Conservation (phyloP, 805 yeast species). For the Candida fluviatilis region DNA sequence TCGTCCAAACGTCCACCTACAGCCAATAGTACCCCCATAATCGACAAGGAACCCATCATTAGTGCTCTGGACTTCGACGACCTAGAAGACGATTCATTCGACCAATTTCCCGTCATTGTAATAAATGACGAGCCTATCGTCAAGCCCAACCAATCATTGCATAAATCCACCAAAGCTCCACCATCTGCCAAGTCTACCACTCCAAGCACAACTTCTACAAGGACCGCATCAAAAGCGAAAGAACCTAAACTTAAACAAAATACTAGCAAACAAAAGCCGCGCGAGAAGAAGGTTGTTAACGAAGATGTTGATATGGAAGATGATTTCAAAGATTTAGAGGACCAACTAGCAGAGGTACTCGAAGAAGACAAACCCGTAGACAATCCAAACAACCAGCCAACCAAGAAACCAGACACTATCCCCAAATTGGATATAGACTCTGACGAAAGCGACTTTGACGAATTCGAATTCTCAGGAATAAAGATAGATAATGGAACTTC, state of each 20-base stretch:
- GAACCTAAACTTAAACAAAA: not conserved
- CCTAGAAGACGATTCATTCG: conserved; percentile 10
- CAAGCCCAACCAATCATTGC: not conserved
- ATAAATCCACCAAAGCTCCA: not conserved
- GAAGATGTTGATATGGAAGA: conserved; percentile 25
- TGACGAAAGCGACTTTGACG: conserved; percentile 24
- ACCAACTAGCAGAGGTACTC: conserved; percentile 38
- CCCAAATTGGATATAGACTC: conserved; percentile 13
- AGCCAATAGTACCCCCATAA: conserved; percentile 11
- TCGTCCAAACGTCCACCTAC: conserved; percentile 13
- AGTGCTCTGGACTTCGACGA: conserved; percentile 39
- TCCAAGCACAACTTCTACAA: not conserved
- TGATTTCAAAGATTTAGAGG: conserved; percentile 41
- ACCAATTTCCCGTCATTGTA: not conserved
- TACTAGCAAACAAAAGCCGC: not conserved
- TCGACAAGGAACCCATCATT: conserved; percentile 14
- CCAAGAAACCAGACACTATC: not conserved
- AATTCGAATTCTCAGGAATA: conserved; percentile 19
- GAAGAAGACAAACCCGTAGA: conserved; percentile 18
- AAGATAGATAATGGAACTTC: conserved; percentile 21
- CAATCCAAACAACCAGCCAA: not conserved
- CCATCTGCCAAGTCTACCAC: not conserved
- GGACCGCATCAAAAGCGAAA: not conserved
- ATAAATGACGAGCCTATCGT: not conserved
- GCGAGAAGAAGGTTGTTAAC: conserved; percentile 2